Percentiles rank a stretch among this genome's conserved stretches.
These are phyloP conservation scores for Megacollybia marginata DNA, from an alignment of 768 basidiomycete genomes.

Conservation along the genomic window DNA sequence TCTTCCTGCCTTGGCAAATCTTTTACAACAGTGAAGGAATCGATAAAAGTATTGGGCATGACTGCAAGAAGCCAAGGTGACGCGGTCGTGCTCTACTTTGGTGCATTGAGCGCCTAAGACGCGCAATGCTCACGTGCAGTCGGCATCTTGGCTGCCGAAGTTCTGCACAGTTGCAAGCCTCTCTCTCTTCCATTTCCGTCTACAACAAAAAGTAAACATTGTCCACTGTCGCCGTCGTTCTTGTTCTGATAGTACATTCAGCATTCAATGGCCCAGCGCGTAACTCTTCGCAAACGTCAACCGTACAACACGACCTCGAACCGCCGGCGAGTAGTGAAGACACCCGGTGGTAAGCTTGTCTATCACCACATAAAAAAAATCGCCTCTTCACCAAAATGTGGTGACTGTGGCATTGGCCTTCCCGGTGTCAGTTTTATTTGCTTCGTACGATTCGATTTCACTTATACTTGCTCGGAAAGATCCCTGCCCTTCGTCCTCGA, in stretches of 20 bases:
- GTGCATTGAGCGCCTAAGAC: neutral
- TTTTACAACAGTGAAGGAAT: conserved; percentile 66
- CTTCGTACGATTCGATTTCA: neutral
- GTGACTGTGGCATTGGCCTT: conserved; percentile 93
- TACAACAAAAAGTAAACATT: too few species aligned
- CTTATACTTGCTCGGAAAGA: conserved; percentile 32
- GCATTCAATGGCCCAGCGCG: conserved; percentile 88
- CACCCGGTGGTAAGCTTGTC: conserved; percentile 96
- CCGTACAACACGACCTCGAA: conserved; percentile 98
- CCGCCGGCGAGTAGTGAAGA: conserved; percentile 93
- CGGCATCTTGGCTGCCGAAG: too few species aligned
- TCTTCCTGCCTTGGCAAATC: conserved; percentile 57
- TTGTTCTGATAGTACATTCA: neutral
- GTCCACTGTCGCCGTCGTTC: too few species aligned
- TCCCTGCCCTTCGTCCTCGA: conserved; percentile 93
- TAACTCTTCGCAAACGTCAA: conserved; percentile 97
- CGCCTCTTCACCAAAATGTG: conserved; percentile 88
- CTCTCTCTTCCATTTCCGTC: too few species aligned
- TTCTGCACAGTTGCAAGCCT: too few species aligned
- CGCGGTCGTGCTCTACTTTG: too few species aligned
- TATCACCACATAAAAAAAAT: conserved; percentile 98
- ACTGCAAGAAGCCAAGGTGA: neutral
- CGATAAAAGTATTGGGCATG: conserved; percentile 55
- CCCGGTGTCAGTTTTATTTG: conserved; percentile 68
- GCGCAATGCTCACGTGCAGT: too few species aligned